Conservation (phyloP, 495 filamentous ascomycete genomes). For the Glonium stellatum region DNA sequence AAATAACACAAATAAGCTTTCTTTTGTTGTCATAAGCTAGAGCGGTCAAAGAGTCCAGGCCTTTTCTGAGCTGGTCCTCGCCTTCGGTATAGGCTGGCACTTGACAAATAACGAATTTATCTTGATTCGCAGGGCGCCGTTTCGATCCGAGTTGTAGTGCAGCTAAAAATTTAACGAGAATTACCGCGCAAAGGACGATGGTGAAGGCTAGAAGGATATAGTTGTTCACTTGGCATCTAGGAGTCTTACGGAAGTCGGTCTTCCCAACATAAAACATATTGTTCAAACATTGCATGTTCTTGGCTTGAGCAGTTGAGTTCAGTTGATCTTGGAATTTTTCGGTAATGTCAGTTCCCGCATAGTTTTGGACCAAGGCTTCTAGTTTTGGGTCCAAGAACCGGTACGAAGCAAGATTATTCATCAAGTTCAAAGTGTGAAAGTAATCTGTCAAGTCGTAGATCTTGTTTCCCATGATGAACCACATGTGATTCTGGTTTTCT, state of each 20-base stretch:
- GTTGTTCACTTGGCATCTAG: constrained; percentile 81
- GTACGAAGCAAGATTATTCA: constrained; percentile 48
- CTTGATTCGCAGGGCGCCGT: constrained; percentile 79
- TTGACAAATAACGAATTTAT: constrained; percentile 98
- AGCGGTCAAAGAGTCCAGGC: constrained; percentile 87
- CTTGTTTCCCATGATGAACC: constrained; percentile 67
- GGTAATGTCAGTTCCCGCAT: constrained; percentile 73
- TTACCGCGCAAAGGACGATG: constrained; percentile 69
- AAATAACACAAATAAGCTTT: constrained; percentile 88
- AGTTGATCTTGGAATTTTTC: constrained; percentile 48
- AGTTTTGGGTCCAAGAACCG: constrained; percentile 62
- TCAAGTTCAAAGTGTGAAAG: constrained; percentile 56
- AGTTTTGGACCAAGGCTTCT: constrained; percentile 58
- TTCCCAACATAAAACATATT: constrained; percentile 78
- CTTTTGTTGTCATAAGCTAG: constrained; percentile 96
- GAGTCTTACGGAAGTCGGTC: constrained; percentile 70
- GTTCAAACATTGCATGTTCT: constrained; percentile 70
- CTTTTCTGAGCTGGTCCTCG: constrained; percentile 86
- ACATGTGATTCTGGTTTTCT: constrained; percentile 59
- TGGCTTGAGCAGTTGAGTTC: constrained; percentile 42
- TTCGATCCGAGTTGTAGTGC: constrained; percentile 92
- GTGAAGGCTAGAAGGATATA: constrained; percentile 85
- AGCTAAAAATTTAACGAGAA: constrained; percentile 83
- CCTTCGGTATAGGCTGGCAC: constrained; percentile 97
- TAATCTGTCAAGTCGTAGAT: constrained; percentile 92